Evolutionary conservation across 2,329 filamentous ascomycete genomes (phyloP), one percentile per base, ranked within the genome.

Genomic region (Aspergillus tanneri): DNA sequence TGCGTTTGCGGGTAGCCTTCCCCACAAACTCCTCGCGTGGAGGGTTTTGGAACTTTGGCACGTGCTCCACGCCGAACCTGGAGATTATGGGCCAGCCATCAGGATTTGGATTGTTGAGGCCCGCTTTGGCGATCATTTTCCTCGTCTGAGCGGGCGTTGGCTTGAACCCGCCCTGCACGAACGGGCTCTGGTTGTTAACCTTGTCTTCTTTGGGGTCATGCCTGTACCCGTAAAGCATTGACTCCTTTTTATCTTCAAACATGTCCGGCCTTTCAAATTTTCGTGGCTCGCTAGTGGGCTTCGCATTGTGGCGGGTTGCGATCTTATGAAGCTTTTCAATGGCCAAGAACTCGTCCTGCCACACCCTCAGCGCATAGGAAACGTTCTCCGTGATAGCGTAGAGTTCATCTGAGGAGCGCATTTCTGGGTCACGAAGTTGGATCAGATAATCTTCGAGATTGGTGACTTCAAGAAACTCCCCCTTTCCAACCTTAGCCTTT

Each of bases 241-340:
- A 76, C 66, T 84, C 81, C 55, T 83, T 83, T 64, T 77, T 77
- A 55, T 82, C 81, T 58, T 83, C 80, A 51, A 74, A 83, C 2
- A 80, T 61, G n/a, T 69, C 64, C 4, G 68, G 66, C 10, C 72
- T 67, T 9, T 79, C 75, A 16, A 77, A 71, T 52, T 80, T 79
- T 50, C 79, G 77, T 3, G 77, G 74, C 30, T 75, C 70, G 11
- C 68, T 67, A 34, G 75, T 71, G 47, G 74, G 71, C 60, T 81
- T 77, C 12, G 74, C 71, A 11, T 75, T 72, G 38, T 79, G 80
- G 55, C 77, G 64, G 25, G 69, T 71, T 18, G 71, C 60, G 34
- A 55, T 52, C 49, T 70, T 75, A 47, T 82, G 78, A n/a, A 83
- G 68, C 44, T 69, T 68, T 19, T 75, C 72, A 10, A 76, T 66